Evolutionary conservation across 495 filamentous ascomycete genomes (phyloP).

Genomic region (Xylaria flabelliformis): DNA sequence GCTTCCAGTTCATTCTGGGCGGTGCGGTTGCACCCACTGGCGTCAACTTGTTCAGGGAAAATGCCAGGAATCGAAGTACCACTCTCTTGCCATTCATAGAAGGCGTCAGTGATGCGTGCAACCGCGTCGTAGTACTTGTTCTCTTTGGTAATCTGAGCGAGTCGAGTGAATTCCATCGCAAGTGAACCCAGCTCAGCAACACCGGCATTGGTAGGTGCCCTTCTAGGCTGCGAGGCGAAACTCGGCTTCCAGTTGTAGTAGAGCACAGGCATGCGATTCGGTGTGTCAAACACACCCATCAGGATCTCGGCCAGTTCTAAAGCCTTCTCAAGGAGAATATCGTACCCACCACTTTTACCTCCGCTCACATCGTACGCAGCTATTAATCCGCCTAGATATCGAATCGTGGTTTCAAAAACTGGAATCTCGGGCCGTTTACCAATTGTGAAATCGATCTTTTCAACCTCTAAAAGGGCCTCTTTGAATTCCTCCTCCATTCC

Average conservation of each 20-base stretch:
- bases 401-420: constrained; percentile 87
- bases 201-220: constrained; percentile 66
- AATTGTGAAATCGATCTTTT: constrained; percentile 88
- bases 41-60: constrained; percentile 84
- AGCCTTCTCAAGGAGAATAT: constrained; percentile 81
- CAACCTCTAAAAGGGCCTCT: constrained; percentile 77
- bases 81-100: constrained; percentile 76
- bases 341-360: constrained; percentile 54
- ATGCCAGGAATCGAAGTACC: constrained; percentile 79
- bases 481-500: constrained; percentile 87
- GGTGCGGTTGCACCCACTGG: constrained; percentile 62
- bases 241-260: constrained; percentile 84
- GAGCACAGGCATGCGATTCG: constrained; percentile 91
- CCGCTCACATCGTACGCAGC: constrained; percentile 84
- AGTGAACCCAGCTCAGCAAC: constrained; percentile 90
- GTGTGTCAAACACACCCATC: constrained; percentile 93
- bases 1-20: constrained; percentile 35
- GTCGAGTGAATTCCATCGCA: constrained; percentile 91
- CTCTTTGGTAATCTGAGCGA: constrained; percentile 88
- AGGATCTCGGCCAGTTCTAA: constrained; percentile 86
- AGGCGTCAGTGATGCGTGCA: constrained; percentile 85
- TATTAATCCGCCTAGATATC: constrained; percentile 84
- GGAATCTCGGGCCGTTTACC: constrained; percentile 66
- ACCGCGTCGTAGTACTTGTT: constrained; percentile 94
- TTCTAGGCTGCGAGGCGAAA: constrained; percentile 67